phyloP scores from a whole-genome alignment of 345 rosid genomes.

The Luvunga scandens region DNA sequence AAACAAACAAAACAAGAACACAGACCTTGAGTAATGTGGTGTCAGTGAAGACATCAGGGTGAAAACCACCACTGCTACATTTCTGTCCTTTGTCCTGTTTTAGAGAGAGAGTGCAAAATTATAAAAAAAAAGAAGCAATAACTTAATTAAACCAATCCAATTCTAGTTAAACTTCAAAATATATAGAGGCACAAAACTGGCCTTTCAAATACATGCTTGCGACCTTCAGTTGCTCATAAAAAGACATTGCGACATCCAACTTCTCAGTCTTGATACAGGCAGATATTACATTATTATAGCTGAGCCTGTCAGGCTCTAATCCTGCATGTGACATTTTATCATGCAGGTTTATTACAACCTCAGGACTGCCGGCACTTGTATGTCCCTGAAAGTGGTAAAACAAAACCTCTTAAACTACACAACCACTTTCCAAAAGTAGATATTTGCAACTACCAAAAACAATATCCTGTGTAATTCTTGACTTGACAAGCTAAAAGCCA shows the following conservation, averaged over 20 bases:
- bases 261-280: slow-evolving; percentile 51
- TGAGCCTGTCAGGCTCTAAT: slow-evolving; percentile 60
- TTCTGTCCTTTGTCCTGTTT: slow-evolving; percentile 50
- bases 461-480: background rate
- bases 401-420: background rate
- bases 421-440: background rate
- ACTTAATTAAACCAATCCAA: slow-evolving; percentile 17
- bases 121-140: slow-evolving; percentile 6
- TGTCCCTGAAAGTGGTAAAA: slow-evolving; percentile 48
- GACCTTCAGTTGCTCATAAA: slow-evolving; percentile 80
- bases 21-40: slow-evolving; percentile 63
- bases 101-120: background rate
- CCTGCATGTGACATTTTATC: slow-evolving; percentile 52
- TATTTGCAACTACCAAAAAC: background rate
- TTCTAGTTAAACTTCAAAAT: slow-evolving; percentile 27
- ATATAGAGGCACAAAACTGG: slow-evolving; percentile 48
- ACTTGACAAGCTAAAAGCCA: background rate
- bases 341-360: slow-evolving; percentile 43
- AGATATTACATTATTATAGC: slow-evolving; percentile 62
- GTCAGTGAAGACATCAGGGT: slow-evolving; percentile 63
- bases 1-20: slow-evolving; percentile 2
- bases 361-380: slow-evolving; percentile 48
- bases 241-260: slow-evolving; percentile 58
- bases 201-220: slow-evolving; percentile 44
- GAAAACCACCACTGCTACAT: slow-evolving; percentile 25